These are phyloP conservation scores for Leccinum fuscescens DNA, from an alignment of 1,284 basidiomycete genomes.

Conservation along the genomic window DNA sequence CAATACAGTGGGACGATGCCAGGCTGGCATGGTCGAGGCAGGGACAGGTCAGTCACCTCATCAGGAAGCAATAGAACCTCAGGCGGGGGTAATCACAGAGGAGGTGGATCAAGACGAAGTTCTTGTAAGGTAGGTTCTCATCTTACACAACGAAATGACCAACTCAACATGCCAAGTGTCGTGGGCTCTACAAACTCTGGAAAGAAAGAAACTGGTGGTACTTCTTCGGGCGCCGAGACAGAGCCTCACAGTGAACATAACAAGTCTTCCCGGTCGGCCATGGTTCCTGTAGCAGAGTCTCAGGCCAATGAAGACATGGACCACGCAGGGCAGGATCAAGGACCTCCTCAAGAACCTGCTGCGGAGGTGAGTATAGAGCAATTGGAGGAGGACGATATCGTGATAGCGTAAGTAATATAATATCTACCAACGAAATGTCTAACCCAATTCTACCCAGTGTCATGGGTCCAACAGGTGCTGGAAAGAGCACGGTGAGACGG, in stretches of 20 bases:
- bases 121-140: neutral
- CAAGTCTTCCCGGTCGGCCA: too few species aligned
- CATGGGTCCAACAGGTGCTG: slow-evolving; percentile 15
- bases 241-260: too few species aligned
- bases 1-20: neutral
- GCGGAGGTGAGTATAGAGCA: neutral
- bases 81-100: neutral
- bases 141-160: neutral
- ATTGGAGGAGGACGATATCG: slow-evolving; percentile 2
- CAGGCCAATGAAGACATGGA: too few species aligned
- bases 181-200: neutral
- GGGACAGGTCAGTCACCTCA: neutral
- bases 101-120: neutral
- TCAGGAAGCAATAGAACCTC: neutral
- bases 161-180: neutral
- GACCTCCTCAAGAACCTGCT: too few species aligned
- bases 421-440: neutral
- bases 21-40: too few species aligned
- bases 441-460: slow-evolving; percentile 7
- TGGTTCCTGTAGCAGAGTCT: too few species aligned
- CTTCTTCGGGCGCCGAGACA: neutral
- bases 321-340: too few species aligned
- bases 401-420: slow-evolving; percentile 13
- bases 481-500: slow-evolving; percentile 11
- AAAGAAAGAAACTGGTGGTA: neutral